Conservation (phyloP, 306 rosid species). For the Fragaria nilgerrensis region DNA sequence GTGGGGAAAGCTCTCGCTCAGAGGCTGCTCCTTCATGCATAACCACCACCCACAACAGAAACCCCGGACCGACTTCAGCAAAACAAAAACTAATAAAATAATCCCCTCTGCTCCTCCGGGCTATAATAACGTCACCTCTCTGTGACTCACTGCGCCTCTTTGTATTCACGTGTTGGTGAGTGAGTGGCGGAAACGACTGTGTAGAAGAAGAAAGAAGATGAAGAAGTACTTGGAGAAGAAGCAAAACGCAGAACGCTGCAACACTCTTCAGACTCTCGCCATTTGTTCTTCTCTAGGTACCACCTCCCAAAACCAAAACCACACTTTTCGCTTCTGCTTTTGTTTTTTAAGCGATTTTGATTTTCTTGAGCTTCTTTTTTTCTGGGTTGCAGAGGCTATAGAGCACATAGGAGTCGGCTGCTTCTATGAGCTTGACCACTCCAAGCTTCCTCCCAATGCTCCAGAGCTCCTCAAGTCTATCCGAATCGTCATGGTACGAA, state of each 20-base stretch:
- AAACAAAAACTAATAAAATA: not conserved
- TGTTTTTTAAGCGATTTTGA: not conserved
- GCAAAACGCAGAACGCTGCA: conserved; percentile 28
- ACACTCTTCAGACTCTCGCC: conserved; percentile 16
- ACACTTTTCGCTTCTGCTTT: not conserved
- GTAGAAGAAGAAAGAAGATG: not conserved
- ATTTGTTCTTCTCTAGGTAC: not conserved
- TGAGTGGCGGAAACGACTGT: too few species aligned
- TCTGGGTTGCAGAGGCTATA: conserved; percentile 32
- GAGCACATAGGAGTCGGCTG: conserved; percentile 57
- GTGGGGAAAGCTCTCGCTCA: not conserved
- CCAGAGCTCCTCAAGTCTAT: conserved; percentile 56
- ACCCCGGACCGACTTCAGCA: not conserved
- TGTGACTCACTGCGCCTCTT: not conserved
- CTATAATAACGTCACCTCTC: not conserved
- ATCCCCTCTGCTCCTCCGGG: not conserved
- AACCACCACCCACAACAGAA: conserved; percentile 20
- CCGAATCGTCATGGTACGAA: conserved; percentile 78
- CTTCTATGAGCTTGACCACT: conserved; percentile 66
- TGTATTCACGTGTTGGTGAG: not conserved
- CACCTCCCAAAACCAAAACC: not conserved
- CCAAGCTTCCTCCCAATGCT: conserved; percentile 44
- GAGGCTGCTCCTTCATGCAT: not conserved
- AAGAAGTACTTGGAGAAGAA: conserved; percentile 36
- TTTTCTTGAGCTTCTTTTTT: not conserved